Base-by-base conservation (phyloP, 2,329 filamentous ascomycete genomes). In the Diaporthe sp. region DNA sequence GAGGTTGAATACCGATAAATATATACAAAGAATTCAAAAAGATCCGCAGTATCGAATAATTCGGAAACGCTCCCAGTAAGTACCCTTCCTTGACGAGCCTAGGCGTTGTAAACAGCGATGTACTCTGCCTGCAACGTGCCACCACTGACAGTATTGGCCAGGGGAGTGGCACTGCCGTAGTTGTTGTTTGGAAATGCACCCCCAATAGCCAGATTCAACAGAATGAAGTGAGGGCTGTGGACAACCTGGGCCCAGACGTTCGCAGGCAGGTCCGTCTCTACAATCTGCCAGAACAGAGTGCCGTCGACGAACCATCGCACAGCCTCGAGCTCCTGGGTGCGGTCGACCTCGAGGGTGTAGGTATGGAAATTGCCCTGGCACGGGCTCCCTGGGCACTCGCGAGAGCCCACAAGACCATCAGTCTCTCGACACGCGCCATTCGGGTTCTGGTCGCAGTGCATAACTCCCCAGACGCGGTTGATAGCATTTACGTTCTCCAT, bases 401-500 rank as follows among this genome's bases (percentile, higher is more conserved):
- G 65, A 13, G 65, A 68, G 31, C 46, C 65, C 65, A 68, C 65
- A 4, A 68, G 65, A 13, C 65, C 65, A 15, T 68, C 65, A 5
- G 65, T 68, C 65, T 68, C 65, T 7, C 31, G 31, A 84, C 88
- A 90, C 46, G 86, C 82, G 1, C 88, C 88, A 12, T 87, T 88
- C 3, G 83, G 83, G 6, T 80, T 76, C 13, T 76, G 76, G 28
- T 87, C 87, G 80, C 88, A 90, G 82, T 90, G 89, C 19, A 87
- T 80, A 13, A 86, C 88, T 17, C 86, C 87, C 55, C 86, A 84
- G 17, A 83, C 87, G 2, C 80, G 83, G 4, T 82, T 80, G 49
- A 84, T 75, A 1, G 88, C 89, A 79, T 89, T 87, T 77, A 90
- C 82, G 42, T 85, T 86, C 82, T 90, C 89, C 79, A 90, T 83